Evolutionary conservation across 2,329 filamentous ascomycete genomes (phyloP), one percentile per base, ranked within the genome.

Genomic region (Diplodia scrobiculata): DNA sequence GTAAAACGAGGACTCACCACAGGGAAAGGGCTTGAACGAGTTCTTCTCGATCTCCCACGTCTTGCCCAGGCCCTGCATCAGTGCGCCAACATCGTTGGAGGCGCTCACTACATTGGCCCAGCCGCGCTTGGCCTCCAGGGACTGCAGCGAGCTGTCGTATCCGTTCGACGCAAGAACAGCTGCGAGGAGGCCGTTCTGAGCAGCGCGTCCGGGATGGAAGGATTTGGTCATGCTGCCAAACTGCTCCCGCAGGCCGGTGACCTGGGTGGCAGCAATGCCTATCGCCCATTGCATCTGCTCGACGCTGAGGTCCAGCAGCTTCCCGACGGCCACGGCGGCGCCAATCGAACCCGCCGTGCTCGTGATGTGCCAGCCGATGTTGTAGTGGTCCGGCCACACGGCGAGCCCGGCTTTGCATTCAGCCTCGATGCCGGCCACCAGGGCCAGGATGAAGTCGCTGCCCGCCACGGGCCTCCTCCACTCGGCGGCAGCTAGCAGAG

Each of bases 301-400:
- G 0, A 73, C 71, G 19, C 75, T 70, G 1, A 85, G 73, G 0
- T 73, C 69, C 34, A 85, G 72, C 0, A 85, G 70, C 68, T 82
- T 84, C 5, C 79, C 78, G 0, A 84, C 80, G 0, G 81, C 83
- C 1, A 84, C 80, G 0, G 84, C 83, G 3, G 83, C 83, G 11
- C 83, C 83, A 14, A 86, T 80, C 0, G 80, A 81, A 2, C 84
- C 84, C 0, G 81, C 81, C 0, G 82, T 83, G 32, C 78, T 81
- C 2, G 83, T 84, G 67, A 84, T 85, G 70, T 85, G 83, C 83
- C 84, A 86, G 17, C 84, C 84, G 4, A 83, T 75, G 71, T 84
- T 81, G 71, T 86, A 86, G 71, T 85, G 83, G 50, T 81, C 75
- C 0, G 83, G 83, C 76, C 79, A 85, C 13, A 86, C 83, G 0